phyloP scores from a whole-genome alignment of 75 land plant species.

The Larix kaempferi region DNA sequence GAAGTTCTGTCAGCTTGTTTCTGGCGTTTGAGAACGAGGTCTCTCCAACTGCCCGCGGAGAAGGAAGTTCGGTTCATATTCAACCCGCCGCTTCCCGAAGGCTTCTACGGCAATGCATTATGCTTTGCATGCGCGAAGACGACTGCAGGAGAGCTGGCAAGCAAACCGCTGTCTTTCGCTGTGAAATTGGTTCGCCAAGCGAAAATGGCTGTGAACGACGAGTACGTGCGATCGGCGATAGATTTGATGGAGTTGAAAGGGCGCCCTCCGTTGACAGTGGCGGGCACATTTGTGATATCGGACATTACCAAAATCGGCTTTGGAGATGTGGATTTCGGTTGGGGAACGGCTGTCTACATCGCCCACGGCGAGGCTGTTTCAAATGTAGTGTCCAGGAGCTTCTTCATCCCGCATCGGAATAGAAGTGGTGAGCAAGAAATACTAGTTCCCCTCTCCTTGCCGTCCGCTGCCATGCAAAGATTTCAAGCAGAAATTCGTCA shows the following conservation, averaged over 20 bases:
- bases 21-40: constrained; percentile 36
- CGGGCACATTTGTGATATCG: constrained; percentile 28
- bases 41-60: constrained; percentile 20
- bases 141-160: constrained; percentile 38
- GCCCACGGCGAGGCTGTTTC: constrained; percentile 7
- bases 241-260: constrained; percentile 49
- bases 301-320: constrained; percentile 30
- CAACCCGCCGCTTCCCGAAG: constrained; percentile 30
- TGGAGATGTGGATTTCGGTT: constrained; percentile 39
- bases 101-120: constrained; percentile 37
- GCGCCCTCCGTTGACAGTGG: constrained; percentile 21
- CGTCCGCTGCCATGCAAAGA: constrained; percentile 29
- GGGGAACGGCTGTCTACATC: constrained; percentile 44
- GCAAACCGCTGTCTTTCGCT: constrained; percentile 44
- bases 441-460: constrained; percentile 34
- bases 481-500: constrained; percentile 20
- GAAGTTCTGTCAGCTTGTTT: constrained; percentile 40
- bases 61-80: background rate
- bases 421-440: constrained; percentile 27
- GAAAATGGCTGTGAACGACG: constrained; percentile 40
- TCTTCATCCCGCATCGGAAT: constrained; percentile 7
- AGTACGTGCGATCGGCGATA: constrained; percentile 63
- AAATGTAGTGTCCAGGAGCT: background rate
- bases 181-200: constrained; percentile 54
- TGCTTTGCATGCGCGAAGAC: constrained; percentile 48